These are phyloP conservation scores for Polytolypa hystricis DNA, from an alignment of 2,329 filamentous ascomycete genomes.

Conservation along the genomic window DNA sequence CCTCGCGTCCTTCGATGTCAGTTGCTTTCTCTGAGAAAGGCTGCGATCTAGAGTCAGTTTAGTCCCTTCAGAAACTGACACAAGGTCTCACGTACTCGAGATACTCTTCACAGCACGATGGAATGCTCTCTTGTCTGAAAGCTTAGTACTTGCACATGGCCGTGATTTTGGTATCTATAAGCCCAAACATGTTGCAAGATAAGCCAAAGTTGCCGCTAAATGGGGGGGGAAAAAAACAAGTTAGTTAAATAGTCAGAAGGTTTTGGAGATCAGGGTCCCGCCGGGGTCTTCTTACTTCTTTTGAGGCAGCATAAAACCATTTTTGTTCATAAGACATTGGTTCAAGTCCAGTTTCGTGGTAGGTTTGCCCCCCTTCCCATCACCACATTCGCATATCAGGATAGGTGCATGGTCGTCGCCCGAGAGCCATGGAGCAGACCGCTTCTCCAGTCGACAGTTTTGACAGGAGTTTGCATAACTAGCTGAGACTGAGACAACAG, in stretches of 20 bases:
- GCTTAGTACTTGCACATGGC: background rate
- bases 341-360: slow-evolving; percentile 1
- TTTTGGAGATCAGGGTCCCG: background rate
- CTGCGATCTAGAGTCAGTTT: slow-evolving; percentile 2
- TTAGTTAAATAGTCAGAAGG: background rate
- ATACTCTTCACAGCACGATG: background rate
- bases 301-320: background rate
- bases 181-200: background rate
- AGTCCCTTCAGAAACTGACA: background rate
- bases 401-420: background rate
- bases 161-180: background rate
- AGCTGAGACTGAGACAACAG: slow-evolving; percentile 1
- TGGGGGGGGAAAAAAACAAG: background rate
- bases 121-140: background rate
- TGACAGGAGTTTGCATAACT: background rate
- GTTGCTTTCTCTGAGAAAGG: slow-evolving; percentile 1
- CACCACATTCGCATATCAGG: slow-evolving; percentile 1
- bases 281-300: background rate
- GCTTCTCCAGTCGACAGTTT: slow-evolving; percentile 1
- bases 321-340: slow-evolving; percentile 1
- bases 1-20: no score
- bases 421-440: background rate
- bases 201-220: background rate
- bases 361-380: slow-evolving; percentile 1
- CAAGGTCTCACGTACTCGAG: background rate